Evolutionary conservation across 2,329 filamentous ascomycete genomes (phyloP).

Genomic region (Alternaria burnsii): DNA sequence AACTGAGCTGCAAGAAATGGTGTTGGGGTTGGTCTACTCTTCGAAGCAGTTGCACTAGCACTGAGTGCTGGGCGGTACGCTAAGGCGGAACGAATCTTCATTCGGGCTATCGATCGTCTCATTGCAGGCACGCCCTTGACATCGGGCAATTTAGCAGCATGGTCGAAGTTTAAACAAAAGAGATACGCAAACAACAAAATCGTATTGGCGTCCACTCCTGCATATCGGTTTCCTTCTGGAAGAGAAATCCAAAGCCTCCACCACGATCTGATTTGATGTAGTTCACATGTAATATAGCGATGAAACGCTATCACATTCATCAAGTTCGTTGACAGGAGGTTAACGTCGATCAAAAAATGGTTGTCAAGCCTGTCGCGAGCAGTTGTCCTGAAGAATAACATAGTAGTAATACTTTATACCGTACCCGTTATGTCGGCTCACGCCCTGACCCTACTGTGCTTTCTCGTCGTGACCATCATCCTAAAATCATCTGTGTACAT

Average conservation of each 20-base stretch:
- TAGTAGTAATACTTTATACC: not conserved
- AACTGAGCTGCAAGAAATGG: not conserved
- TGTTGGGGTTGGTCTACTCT: not conserved
- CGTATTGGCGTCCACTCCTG: no score
- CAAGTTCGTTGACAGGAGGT: not conserved
- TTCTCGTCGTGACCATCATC: not conserved
- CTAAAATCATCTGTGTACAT: not conserved
- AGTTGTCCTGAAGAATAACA: not conserved
- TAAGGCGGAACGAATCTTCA: not conserved
- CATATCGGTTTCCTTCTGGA: no score
- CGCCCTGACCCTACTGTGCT: accelerated
- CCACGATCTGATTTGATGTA: no score
- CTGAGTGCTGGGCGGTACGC: not conserved
- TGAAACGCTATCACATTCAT: not conserved
- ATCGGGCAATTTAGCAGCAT: not conserved
- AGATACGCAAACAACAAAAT: no score
- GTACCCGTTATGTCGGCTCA: not conserved
- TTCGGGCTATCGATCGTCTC: not conserved
- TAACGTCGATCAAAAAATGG: no score
- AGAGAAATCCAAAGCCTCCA: no score
- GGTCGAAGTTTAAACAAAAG: not conserved
- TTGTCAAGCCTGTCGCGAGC: not conserved
- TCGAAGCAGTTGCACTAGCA: not conserved
- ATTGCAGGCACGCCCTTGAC: not conserved
- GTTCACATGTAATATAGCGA: not conserved